Evolutionary conservation across 1,139 yeast genomes (phyloP).

Genomic region (Hyphopichia burtonii): DNA sequence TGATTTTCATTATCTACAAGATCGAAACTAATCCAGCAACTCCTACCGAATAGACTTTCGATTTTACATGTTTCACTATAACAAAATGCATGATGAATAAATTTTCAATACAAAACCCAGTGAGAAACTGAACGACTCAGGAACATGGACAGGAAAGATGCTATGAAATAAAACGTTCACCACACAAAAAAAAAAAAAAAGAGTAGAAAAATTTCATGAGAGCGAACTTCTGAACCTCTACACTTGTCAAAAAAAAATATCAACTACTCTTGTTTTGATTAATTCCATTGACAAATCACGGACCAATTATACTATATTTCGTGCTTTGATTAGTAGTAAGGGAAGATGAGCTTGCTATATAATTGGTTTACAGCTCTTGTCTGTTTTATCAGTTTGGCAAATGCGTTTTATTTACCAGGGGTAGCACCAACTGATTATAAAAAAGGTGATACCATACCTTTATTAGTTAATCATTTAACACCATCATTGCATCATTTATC

Average conservation of each 20-base stretch:
- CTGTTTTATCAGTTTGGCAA: slow-evolving; percentile 20
- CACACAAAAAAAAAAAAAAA: background rate
- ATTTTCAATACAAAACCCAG: no score
- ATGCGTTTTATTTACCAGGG: slow-evolving; percentile 87
- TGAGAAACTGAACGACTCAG: no score
- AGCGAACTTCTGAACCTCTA: background rate
- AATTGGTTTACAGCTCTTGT: slow-evolving; percentile 14
- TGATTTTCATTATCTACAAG: no score
- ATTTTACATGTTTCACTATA: no score
- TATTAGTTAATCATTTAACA: slow-evolving; percentile 85
- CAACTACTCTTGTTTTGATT: background rate
- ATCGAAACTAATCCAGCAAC: no score
- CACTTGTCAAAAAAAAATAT: background rate
- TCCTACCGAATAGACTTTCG: no score
- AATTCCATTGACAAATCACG: background rate
- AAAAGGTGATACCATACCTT: slow-evolving; percentile 68
- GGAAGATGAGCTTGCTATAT: slow-evolving; percentile 8
- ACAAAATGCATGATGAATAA: no score
- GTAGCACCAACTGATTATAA: slow-evolving; percentile 90
- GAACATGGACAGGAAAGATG: background rate
- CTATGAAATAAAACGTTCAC: no score
- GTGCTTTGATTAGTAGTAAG: background rate
- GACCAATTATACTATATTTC: background rate
- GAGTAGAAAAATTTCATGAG: background rate
- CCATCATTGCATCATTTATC: slow-evolving; percentile 60